phyloP scores from a whole-genome alignment of 805 yeast species.

The Cyberlindnera japonica region DNA sequence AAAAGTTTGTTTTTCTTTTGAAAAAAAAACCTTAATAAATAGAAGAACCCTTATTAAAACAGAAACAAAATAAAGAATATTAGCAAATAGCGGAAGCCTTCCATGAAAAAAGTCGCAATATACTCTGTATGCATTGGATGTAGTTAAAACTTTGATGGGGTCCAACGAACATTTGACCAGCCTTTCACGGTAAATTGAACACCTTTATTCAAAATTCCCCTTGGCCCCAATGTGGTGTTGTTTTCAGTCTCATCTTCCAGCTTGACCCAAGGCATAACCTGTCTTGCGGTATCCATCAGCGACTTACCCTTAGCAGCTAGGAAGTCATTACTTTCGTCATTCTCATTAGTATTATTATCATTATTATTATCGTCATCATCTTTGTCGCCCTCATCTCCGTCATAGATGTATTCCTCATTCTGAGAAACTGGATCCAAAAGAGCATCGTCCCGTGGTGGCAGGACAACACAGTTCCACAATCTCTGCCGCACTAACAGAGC shows the following conservation, averaged over 20 bases:
- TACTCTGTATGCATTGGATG: too few relatives aligned
- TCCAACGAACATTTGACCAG: conserved; percentile 28
- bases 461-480: conserved; percentile 49
- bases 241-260: conserved; percentile 21
- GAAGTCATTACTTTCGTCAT: background rate
- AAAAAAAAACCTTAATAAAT: too few relatives aligned
- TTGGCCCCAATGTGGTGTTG: conserved; percentile 15
- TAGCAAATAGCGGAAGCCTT: too few relatives aligned
- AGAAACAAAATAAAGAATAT: too few relatives aligned
- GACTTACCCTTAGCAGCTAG: conserved; percentile 11
- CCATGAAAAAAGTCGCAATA: too few relatives aligned
- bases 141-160: conserved; percentile 5
- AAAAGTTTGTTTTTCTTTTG: too few relatives aligned
- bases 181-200: conserved; percentile 29
- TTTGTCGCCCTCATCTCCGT: background rate
- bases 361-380: background rate
- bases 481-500: conserved; percentile 45
- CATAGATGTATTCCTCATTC: conserved; percentile 25
- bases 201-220: conserved; percentile 20
- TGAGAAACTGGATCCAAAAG: conserved; percentile 22
- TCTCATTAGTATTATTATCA: conserved; percentile 3
- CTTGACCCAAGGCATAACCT: conserved; percentile 28
- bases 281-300: conserved; percentile 23
- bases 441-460: conserved; percentile 48
- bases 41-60: too few relatives aligned